These are phyloP conservation scores for Starmerella etchellsii DNA, from an alignment of 805 yeast species.

Conservation along the genomic window DNA sequence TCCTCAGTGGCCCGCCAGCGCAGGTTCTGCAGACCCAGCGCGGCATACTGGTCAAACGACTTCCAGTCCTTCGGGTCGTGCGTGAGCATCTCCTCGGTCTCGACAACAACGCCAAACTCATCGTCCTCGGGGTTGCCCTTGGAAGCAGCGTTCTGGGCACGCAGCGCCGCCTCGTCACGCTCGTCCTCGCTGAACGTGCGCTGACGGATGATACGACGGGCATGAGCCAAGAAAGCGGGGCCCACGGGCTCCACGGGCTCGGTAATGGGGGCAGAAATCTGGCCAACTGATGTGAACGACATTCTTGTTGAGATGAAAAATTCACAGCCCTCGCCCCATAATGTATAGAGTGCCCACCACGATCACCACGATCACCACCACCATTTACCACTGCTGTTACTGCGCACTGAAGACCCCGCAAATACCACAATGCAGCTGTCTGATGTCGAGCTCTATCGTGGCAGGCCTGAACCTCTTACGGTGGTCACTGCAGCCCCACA, in stretches of 20 bases:
- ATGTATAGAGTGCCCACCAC: too few relatives aligned
- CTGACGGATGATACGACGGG: slow-evolving; percentile 87
- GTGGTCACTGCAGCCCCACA: slow-evolving; percentile 23
- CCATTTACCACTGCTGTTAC: too few relatives aligned
- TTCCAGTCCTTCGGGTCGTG: slow-evolving; percentile 99
- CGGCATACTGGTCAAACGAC: slow-evolving; percentile 89
- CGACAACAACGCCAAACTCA: slow-evolving; percentile 40
- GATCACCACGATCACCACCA: too few relatives aligned
- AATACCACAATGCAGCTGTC: slow-evolving; percentile 5
- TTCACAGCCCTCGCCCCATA: too few relatives aligned
- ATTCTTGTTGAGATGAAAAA: neutral
- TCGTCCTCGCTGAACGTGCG: slow-evolving; percentile 98
- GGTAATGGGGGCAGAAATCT: slow-evolving; percentile 25
- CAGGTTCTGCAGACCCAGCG: slow-evolving; percentile 81
- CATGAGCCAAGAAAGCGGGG: slow-evolving; percentile 88
- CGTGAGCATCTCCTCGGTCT: slow-evolving; percentile 63
- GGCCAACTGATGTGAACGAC: slow-evolving; percentile 22
- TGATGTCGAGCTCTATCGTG: slow-evolving; percentile 7
- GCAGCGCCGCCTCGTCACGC: slow-evolving; percentile 75
- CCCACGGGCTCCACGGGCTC: slow-evolving; percentile 94
- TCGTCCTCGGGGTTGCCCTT: slow-evolving; percentile 43
- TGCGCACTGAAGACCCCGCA: too few relatives aligned
- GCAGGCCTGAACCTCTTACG: slow-evolving; percentile 10
- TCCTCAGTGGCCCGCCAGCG: slow-evolving; percentile 85
- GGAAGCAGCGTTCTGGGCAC: slow-evolving; percentile 47